Base-by-base conservation (phyloP, 2,329 filamentous ascomycete species). In the Paraconiothyrium brasiliense region DNA sequence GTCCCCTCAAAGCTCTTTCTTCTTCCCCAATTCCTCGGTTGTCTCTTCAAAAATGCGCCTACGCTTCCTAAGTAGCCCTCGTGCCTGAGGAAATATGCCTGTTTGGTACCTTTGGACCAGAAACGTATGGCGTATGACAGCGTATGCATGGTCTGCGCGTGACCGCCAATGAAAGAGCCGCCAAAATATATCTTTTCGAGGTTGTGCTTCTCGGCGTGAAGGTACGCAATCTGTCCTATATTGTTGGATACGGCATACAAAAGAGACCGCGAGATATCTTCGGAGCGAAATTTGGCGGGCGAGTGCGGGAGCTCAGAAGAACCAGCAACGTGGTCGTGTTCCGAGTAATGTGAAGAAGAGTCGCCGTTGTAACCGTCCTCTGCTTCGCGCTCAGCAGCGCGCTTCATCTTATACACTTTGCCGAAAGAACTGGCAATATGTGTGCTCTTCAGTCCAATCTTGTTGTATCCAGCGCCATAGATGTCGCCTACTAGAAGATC, bases 401-500 rank as follows among this genome's bases (percentile, higher is more conserved):
- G 87, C 83, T 97, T 97, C 86, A 94, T 91, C 67, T 92, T 92
- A 76, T 98, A 96, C 10, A 99, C 94, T 76, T 98, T 98, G 60
- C 95, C 95, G 76, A 99, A 98, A 0, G 92, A 97, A 70, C 92
- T 96, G 4, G 95, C 95, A 72, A 99, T 99, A 10, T 95, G 94
- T 4, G 90, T 96, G 79, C 92, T 94, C 82, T 97, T 98, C 51
- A 99, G 85, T 0, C 95, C 95, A 61, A 99, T 98, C 80, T 97
- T 97, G 77, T 89, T 90, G 75, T 99, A 99, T 69, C 96, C 94
- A 65, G 92, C 92, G 60, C 95, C 95, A 79, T 99, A 99, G 55
- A 99, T 99, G 78, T 99, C 95, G 22, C 95, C 95, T 0, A 99
- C 95, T 20, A 99, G 85, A 90, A 99, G 94, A 76, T 99, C 95